Evolutionary conservation across 805 yeast genomes (phyloP).

Genomic region (Candida coquimbonensis): DNA sequence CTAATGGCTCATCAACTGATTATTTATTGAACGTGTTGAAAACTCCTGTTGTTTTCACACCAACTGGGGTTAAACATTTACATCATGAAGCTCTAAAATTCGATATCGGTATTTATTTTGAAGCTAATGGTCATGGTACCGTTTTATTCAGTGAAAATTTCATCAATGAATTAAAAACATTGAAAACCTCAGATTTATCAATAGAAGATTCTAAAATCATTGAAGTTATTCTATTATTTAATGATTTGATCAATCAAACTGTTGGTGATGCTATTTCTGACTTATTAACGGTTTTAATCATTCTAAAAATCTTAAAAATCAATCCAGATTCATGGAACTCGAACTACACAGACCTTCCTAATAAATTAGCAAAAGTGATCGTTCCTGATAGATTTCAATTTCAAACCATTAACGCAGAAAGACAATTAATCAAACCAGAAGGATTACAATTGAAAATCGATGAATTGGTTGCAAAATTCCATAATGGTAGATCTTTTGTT

Average conservation of each 20-base stretch:
- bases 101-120: constrained; percentile 92
- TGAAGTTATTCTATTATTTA: constrained; percentile 49
- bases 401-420: constrained; percentile 85
- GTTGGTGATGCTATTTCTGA: constrained; percentile 99
- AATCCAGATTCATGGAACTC: constrained; percentile 67
- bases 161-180: constrained; percentile 27
- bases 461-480: constrained; percentile 44
- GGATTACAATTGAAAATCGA: constrained; percentile 77
- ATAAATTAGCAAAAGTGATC: constrained; percentile 68
- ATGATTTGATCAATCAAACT: constrained; percentile 82
- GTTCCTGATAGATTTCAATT: constrained; percentile 78
- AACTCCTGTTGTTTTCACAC: constrained; percentile 79
- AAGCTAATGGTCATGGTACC: constrained; percentile 99
- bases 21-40: constrained; percentile 55
- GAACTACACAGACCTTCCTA: constrained; percentile 81
- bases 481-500: constrained; percentile 78
- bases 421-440: constrained; percentile 65
- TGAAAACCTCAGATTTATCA: constrained; percentile 27
- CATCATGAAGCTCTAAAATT: constrained; percentile 84
- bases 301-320: constrained; percentile 49
- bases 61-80: constrained; percentile 94
- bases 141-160: constrained; percentile 66
- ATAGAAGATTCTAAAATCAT: constrained; percentile 44
- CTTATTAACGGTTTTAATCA: constrained; percentile 66
- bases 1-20: constrained; percentile 85